These are phyloP conservation scores for Ophiorrhiza pumila DNA, from an alignment of 257 asterid genomes.

Conservation along the genomic window DNA sequence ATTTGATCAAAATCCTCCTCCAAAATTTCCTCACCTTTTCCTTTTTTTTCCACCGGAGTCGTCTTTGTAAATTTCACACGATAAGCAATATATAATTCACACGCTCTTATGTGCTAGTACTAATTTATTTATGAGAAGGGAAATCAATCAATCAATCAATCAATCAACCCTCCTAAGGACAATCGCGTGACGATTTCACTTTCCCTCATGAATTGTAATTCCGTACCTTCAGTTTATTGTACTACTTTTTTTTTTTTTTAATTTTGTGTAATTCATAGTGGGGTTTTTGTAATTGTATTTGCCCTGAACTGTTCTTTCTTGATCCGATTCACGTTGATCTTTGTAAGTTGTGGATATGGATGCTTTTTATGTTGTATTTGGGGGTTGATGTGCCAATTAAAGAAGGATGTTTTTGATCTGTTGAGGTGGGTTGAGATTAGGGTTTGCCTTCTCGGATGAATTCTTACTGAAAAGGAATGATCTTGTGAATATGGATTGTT, in stretches of 20 bases:
- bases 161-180: slow-evolving; percentile 23
- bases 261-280: background rate
- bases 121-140: slow-evolving; percentile 17
- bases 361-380: slow-evolving; percentile 10
- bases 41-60: slow-evolving; percentile 3
- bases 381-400: slow-evolving; percentile 15
- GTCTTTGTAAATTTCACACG: slow-evolving; percentile 11
- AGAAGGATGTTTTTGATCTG: slow-evolving; percentile 25
- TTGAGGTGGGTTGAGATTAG: slow-evolving; percentile 3
- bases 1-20: background rate
- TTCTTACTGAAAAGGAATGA: background rate
- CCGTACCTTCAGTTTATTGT: slow-evolving; percentile 22
- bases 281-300: slow-evolving; percentile 14
- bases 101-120: background rate
- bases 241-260: slow-evolving; percentile 6
- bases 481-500: background rate
- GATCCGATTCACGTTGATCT: slow-evolving; percentile 17
- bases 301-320: background rate
- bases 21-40: slow-evolving; percentile 18
- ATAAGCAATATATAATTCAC: slow-evolving; percentile 4
- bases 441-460: slow-evolving; percentile 13
- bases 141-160: slow-evolving; percentile 18
- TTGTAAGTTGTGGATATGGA: slow-evolving; percentile 6
- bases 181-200: slow-evolving; percentile 23
- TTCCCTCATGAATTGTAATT: slow-evolving; percentile 32